Percentiles rank a stretch among this genome's conserved stretches.
phyloP scores from a whole-genome alignment of 345 rosid species.

The Fremontodendron californicum region DNA sequence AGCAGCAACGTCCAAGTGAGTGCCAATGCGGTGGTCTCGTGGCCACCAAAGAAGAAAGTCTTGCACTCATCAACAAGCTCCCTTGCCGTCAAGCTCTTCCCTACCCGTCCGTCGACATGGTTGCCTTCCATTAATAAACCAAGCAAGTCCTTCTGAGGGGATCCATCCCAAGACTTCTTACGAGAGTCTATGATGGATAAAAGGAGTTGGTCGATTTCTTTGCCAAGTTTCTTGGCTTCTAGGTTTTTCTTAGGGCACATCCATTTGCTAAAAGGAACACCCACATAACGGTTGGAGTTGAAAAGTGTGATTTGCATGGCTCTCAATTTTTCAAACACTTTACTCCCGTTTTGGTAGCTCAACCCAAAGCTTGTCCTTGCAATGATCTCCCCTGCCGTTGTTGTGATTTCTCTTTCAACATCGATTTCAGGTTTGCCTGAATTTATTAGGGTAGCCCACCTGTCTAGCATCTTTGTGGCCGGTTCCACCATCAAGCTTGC shows the following conservation, averaged over 20 bases:
- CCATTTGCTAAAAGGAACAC: slow-evolving; percentile 67
- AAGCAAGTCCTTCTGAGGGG: slow-evolving; percentile 42
- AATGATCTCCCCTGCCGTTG: slow-evolving; percentile 77
- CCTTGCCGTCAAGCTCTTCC: slow-evolving; percentile 45
- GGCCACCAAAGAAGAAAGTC: slow-evolving; percentile 93
- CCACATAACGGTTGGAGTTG: slow-evolving; percentile 73
- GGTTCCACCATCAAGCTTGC: slow-evolving; percentile 80
- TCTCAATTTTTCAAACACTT: slow-evolving; percentile 61
- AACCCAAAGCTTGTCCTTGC: slow-evolving; percentile 90
- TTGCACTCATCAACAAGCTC: slow-evolving; percentile 91
- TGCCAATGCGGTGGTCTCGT: slow-evolving; percentile 89
- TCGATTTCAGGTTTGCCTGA: slow-evolving; percentile 56
- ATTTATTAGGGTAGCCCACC: slow-evolving; percentile 47
- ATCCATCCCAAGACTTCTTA: slow-evolving; percentile 19
- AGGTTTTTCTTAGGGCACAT: slow-evolving; percentile 47
- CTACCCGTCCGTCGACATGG: slow-evolving; percentile 27
- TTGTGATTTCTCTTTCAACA: slow-evolving; percentile 61
- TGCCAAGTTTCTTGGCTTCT: slow-evolving; percentile 55
- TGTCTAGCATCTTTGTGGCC: slow-evolving; percentile 60
- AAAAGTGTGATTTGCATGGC: slow-evolving; percentile 71
- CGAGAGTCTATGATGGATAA: slow-evolving; percentile 51
- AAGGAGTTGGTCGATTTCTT: slow-evolving; percentile 68
- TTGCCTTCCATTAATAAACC: slow-evolving; percentile 49
- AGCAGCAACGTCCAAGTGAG: slow-evolving; percentile 83
- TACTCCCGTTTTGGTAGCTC: slow-evolving; percentile 43